Evolutionary conservation across 441 rosid species (phyloP).

Genomic region (Metrosideros polymorpha): DNA sequence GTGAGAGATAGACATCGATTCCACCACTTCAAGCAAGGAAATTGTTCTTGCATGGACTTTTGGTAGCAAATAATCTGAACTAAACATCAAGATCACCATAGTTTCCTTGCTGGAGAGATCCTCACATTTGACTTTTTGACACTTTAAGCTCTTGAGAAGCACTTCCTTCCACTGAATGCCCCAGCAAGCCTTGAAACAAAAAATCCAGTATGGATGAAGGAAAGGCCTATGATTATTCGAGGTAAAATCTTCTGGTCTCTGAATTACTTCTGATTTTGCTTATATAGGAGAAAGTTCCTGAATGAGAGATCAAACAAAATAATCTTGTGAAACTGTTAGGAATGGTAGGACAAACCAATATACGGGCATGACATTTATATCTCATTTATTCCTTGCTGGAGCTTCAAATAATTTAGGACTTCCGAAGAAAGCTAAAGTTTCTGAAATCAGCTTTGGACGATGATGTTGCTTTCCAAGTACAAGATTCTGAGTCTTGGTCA

Average conservation of each 20-base stretch:
- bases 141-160: neutral
- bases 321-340: neutral
- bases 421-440: neutral
- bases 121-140: neutral
- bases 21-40: constrained; percentile 48
- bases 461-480: neutral
- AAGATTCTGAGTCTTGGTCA: neutral
- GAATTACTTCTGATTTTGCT: neutral
- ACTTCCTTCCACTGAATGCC: neutral
- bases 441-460: neutral
- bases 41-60: constrained; percentile 49
- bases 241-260: neutral
- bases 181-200: neutral
- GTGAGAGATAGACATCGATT: constrained; percentile 45
- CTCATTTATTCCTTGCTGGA: neutral
- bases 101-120: neutral
- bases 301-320: neutral
- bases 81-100: neutral
- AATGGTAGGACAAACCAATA: neutral
- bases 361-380: neutral
- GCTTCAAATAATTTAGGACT: neutral
- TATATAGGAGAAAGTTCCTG: neutral
- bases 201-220: neutral
- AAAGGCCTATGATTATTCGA: neutral
- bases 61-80: constrained; percentile 20